Evolutionary conservation across 176 grass and related monocot species (phyloP).

Genomic region (Aegilops tauschii): DNA sequence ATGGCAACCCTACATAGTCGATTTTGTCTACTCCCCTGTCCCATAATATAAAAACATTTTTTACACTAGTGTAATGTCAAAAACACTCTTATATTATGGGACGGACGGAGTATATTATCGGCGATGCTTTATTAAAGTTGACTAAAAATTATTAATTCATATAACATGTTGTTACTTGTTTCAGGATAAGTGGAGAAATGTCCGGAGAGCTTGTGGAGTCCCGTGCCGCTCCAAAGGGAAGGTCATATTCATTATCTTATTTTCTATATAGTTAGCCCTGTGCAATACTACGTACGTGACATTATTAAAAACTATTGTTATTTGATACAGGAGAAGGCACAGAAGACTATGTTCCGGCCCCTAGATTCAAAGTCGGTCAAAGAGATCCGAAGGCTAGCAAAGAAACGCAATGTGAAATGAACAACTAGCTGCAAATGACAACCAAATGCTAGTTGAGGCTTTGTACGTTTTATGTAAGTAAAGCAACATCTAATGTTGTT

Average conservation of each 20-base stretch:
- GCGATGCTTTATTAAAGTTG: too few relatives aligned
- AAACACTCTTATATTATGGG: too few relatives aligned
- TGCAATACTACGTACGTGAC: not conserved
- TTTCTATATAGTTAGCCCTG: not conserved
- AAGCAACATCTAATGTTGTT: not conserved
- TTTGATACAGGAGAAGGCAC: not conserved
- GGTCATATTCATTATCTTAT: not conserved
- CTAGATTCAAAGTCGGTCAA: not conserved
- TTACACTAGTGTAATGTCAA: too few relatives aligned
- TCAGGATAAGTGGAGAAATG: slow-evolving; percentile 14
- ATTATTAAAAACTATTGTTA: not conserved
- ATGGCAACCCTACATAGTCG: too few relatives aligned
- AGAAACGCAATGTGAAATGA: not conserved
- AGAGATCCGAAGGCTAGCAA: not conserved
- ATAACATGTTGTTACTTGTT: not conserved
- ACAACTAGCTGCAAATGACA: not conserved
- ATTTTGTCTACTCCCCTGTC: too few relatives aligned
- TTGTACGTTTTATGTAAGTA: not conserved
- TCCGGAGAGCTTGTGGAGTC: not conserved
- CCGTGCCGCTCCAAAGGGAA: not conserved
- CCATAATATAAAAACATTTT: too few relatives aligned
- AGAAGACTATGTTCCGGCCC: not conserved
- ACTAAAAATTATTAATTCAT: not conserved
- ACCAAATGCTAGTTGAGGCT: not conserved
- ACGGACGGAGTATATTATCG: too few relatives aligned